Evolutionary conservation across 148 eudicot species (phyloP), one percentile per base, ranked within the genome.

Genomic region (Arctostaphylos glauca): DNA sequence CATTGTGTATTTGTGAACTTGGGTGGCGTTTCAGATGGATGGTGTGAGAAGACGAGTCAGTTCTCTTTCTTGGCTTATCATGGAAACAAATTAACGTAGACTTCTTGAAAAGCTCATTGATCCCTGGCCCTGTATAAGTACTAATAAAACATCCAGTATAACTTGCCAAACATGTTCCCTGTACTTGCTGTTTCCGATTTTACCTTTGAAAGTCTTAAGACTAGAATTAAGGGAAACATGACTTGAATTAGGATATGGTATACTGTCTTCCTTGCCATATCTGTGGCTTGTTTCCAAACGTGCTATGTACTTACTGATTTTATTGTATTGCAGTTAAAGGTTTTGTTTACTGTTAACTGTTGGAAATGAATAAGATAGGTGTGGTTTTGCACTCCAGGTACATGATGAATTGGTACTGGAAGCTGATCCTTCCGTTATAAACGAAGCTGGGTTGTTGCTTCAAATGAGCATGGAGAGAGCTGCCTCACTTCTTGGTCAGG

Each of bases 341-440:
- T 53, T 23, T 62, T 46, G 53, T 12, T 64, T 60, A 25, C 66
- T 23, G 31, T 12, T 55, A 60, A 48, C 10, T 9, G 81, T 2
- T 18, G 64, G 31, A 59, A 66, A 68, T 71, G 18, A 50, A 78
- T 75, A 46, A 79, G 62, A 50, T 50, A 44, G 6, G 79, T 80
- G n/a, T 56, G 78, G n/a, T 73, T 76, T 52, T 77, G 49, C 43
- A 81, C 55, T 62, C 6, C 86, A 96, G 99, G 97, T 96, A 72
- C 99, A 96, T 82, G 99, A 94, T 85, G 99, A 96, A 87, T 85
- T 96, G 75, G 97, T 96, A 75, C 76, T 96, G 84, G 99, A 96
- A 88, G 94, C 91, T 74, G 98, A 96, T 86, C 90, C 97, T 66
- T 89, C 91, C 9, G 88, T 93, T 77, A 64, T 89, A 60, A 89